A percentile compares a stretch with the other conserved stretches of the same genome.
Conservation (phyloP, 108 stramenopile genomes). For the Cyclotella baltica region DNA sequence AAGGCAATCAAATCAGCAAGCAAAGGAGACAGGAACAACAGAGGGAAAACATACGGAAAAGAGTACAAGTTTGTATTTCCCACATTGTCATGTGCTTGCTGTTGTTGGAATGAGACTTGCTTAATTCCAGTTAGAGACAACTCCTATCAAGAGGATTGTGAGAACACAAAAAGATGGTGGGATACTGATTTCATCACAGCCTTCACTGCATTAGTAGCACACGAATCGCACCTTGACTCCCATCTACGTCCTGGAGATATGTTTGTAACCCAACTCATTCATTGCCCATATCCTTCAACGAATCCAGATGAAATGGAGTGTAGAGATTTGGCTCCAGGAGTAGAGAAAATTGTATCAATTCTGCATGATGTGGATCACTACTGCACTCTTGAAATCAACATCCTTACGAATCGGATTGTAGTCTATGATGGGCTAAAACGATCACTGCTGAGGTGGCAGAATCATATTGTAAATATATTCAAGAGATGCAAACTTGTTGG, state of each 20-base stretch:
- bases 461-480: background rate
- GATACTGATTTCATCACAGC: conserved; percentile 7
- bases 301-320: background rate
- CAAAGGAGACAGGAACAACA: background rate
- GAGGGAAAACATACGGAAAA: background rate
- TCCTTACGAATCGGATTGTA: background rate
- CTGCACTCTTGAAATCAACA: background rate
- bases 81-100: background rate
- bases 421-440: conserved; percentile 14
- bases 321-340: background rate
- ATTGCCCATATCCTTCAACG: background rate
- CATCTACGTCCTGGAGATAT: no score
- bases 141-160: background rate
- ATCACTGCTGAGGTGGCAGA: background rate
- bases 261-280: no score
- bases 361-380: conserved; percentile 9
- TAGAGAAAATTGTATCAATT: background rate
- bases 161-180: conserved; percentile 5
- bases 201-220: background rate
- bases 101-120: background rate
- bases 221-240: conserved; percentile 10
- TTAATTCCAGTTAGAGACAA: conserved; percentile 1
- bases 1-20: background rate
- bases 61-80: conserved; percentile 11
- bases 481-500: conserved; percentile 1